Base-by-base conservation (phyloP, 257 asterid genomes). In the Vinca minor region DNA sequence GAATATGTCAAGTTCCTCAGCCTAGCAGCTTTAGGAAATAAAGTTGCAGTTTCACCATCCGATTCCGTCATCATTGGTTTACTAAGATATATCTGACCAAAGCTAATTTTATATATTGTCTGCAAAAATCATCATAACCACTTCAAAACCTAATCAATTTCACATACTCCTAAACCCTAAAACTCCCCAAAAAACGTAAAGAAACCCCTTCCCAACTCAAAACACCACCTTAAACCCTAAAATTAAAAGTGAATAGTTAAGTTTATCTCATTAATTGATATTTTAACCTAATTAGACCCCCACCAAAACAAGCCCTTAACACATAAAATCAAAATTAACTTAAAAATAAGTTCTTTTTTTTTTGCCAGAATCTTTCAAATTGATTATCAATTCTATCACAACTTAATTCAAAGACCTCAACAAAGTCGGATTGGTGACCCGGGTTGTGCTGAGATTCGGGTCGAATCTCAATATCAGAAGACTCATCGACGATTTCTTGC, bases 21-120 rank as follows among this genome's bases (percentile, higher is more conserved):
- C 82, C 98, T 87, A 45, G 98, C 98, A 76, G 98, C 98, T 77
- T 93, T 93, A 26, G 98, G 98, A 78, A 93, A 93, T 83, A 93
- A 80, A 12, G 98, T 93, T 23, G 98, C 95, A 48, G 96, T 93
- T 75, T 93, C 98, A 74, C 98, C 98, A 76, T 93, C 98, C 28
- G 98, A 93, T 73, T 92, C 97, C 11, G 98, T 93, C 98, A 93
- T 87, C 98, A 93, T 93, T 12, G 97, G 98, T 71, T 93, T 93
- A 75, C 98, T 93, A 69, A 93, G 84, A 65, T 93, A 89, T 66
- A 93, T 93, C 78, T 93, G 98, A 54, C 98, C 97, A 38, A 93
- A 93, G 69, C 82, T 77, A 56, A 93, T 93, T 83, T 89, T 89
- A 71, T 87, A 89, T 11, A 85, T 81, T n/a, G 95, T 93, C 98